A percentile compares a stretch with the other conserved stretches of the same genome.
Evolutionary conservation across 805 yeast genomes (phyloP).

Genomic region (Candida taoyuanica): DNA sequence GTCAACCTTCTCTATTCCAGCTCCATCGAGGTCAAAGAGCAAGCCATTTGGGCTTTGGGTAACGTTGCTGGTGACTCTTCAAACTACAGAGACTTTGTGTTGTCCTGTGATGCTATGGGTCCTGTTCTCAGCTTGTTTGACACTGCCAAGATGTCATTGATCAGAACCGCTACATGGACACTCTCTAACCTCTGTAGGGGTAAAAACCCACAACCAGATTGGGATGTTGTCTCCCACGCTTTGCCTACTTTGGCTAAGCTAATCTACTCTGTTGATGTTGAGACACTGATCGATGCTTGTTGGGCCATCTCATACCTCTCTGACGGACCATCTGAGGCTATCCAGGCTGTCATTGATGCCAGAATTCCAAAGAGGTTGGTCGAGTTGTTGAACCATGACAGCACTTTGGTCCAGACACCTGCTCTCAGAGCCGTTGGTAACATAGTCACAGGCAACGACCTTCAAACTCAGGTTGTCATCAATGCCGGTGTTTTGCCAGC

Average conservation of each 20-base stretch:
- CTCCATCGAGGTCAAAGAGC: constrained; percentile 91
- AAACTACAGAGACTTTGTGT: constrained; percentile 81
- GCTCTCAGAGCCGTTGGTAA: constrained; percentile 97
- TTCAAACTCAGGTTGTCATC: constrained; percentile 92
- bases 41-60: constrained; percentile 99
- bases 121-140: constrained; percentile 79
- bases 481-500: constrained; percentile 90
- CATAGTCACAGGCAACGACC: constrained; percentile 94
- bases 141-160: constrained; percentile 79
- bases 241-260: constrained; percentile 89
- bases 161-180: constrained; percentile 98
- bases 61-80: constrained; percentile 98
- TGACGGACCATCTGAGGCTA: constrained; percentile 89
- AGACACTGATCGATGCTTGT: constrained; percentile 94
- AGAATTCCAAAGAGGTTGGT: constrained; percentile 93
- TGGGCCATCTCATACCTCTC: constrained; percentile 97
- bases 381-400: constrained; percentile 79
- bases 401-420: constrained; percentile 90
- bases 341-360: constrained; percentile 95
- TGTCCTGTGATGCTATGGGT: constrained; percentile 80
- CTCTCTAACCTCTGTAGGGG: constrained; percentile 95
- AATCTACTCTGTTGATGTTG: constrained; percentile 85
- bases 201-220: constrained; percentile 92
- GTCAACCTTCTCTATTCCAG: constrained; percentile 76
- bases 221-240: constrained; percentile 82